Conservation (phyloP, 139 green algal genomes). For the Mesostigma viride region DNA sequence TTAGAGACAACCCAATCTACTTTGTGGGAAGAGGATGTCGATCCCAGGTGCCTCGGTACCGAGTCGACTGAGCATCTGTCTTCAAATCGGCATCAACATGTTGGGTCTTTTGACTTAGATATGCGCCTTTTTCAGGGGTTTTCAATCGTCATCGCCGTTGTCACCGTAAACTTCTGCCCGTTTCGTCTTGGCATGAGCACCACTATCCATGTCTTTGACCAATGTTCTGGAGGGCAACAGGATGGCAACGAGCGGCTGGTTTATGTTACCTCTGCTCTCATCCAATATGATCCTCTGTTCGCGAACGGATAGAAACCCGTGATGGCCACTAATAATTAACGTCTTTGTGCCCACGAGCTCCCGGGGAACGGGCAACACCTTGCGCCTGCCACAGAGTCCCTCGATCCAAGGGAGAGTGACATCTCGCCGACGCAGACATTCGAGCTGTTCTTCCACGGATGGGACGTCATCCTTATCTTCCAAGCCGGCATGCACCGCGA, state of each 20-base stretch:
- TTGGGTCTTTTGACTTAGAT: no score
- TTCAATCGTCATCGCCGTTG: no score
- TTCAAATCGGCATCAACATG: no score
- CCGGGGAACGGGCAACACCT: constrained; percentile 24
- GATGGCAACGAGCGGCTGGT: constrained; percentile 18
- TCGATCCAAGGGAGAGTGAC: background rate
- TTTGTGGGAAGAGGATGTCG: no score
- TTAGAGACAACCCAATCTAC: no score
- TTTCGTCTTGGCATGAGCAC: no score
- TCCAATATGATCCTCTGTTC: constrained; percentile 27
- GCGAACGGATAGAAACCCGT: constrained; percentile 18
- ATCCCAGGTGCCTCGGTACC: no score
- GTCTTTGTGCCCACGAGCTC: constrained; percentile 12
- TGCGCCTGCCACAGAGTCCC: constrained; percentile 19
- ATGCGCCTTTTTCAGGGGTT: no score
- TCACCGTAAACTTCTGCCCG: no score
- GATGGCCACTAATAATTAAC: constrained; percentile 30
- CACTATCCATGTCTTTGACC: constrained; percentile 24
- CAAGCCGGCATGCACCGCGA: constrained; percentile 33
- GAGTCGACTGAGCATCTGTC: no score
- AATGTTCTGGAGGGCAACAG: constrained; percentile 18
- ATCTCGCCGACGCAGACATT: constrained; percentile 2
- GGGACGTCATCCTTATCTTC: background rate
- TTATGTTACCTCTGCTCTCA: constrained; percentile 19
- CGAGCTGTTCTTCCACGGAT: constrained; percentile 14